A percentile compares a stretch with the other conserved stretches of the same genome.
Evolutionary conservation across 2,329 filamentous ascomycete genomes (phyloP).

Genomic region (Exophiala viscosa): DNA sequence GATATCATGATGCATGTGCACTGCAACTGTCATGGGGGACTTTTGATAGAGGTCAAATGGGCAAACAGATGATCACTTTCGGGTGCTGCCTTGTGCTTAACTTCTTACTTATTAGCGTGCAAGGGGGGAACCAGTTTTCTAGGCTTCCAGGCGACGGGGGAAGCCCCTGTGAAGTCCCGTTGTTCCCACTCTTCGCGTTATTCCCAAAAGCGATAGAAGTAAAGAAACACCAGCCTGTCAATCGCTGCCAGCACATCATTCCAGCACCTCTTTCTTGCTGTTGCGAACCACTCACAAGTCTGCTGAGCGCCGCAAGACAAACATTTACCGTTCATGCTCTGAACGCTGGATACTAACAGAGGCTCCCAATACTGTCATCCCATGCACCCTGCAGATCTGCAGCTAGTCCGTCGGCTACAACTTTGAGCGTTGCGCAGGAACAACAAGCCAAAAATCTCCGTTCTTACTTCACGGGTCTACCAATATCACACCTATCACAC

Average conservation of each 20-base stretch:
- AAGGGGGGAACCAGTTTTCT: too few species aligned
- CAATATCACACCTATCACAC: conserved; percentile 2
- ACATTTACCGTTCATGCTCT: neutral
- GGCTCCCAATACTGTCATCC: neutral
- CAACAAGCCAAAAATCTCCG: conserved; percentile 4
- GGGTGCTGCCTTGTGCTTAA: too few species aligned
- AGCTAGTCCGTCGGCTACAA: conserved; percentile 5
- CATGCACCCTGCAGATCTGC: conserved; percentile 10
- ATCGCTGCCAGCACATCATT: conserved; percentile 20
- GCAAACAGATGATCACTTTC: too few species aligned
- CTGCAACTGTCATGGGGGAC: too few species aligned
- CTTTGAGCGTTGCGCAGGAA: conserved; percentile 16
- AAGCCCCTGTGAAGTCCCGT: too few species aligned
- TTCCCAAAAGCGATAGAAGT: conserved; percentile 19
- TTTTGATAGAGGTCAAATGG: too few species aligned
- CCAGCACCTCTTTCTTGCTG: neutral
- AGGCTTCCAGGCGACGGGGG: too few species aligned
- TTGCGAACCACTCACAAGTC: neutral
- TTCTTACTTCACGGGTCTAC: neutral
- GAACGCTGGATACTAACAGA: neutral
- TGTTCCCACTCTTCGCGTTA: conserved; percentile 7
- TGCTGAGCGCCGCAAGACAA: neutral
- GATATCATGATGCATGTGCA: conserved; percentile 36
- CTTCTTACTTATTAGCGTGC: too few species aligned
- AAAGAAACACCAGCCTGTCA: conserved; percentile 18